Evolutionary conservation across 163 green algal species (phyloP).

Genomic region (Chlamydomonas reinhardtii): DNA sequence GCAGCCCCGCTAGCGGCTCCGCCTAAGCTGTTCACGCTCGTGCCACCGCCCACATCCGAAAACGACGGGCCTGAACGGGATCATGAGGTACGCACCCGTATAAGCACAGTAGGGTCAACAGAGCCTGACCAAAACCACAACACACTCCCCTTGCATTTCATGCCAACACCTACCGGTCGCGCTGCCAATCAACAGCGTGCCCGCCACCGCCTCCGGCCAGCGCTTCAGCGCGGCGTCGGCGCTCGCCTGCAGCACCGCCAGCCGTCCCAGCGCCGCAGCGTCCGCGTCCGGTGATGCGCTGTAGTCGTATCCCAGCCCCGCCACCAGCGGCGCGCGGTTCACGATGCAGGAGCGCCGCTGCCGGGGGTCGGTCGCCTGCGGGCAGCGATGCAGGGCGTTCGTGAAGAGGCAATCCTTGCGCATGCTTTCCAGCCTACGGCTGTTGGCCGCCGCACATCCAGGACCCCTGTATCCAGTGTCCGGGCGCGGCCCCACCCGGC

Average conservation of each 20-base stretch:
- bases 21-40: no score
- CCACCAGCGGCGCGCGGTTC: slow-evolving; percentile 18
- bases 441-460: background rate
- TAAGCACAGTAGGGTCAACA: no score
- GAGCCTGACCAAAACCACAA: no score
- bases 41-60: no score
- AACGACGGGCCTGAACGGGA: no score
- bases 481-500: no score
- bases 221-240: background rate
- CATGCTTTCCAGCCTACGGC: background rate
- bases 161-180: no score
- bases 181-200: background rate
- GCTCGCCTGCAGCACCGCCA: background rate
- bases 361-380: background rate
- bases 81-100: no score
- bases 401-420: no score
- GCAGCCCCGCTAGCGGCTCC: no score
- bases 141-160: no score
- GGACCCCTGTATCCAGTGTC: background rate
- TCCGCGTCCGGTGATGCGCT: background rate
- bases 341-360: background rate
- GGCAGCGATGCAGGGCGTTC: background rate
- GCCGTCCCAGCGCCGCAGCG: background rate
- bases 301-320: background rate
- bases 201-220: background rate